Evolutionary conservation across 352 stramenopile genomes (phyloP).

Genomic region (Halophytophthora polymorphica): DNA sequence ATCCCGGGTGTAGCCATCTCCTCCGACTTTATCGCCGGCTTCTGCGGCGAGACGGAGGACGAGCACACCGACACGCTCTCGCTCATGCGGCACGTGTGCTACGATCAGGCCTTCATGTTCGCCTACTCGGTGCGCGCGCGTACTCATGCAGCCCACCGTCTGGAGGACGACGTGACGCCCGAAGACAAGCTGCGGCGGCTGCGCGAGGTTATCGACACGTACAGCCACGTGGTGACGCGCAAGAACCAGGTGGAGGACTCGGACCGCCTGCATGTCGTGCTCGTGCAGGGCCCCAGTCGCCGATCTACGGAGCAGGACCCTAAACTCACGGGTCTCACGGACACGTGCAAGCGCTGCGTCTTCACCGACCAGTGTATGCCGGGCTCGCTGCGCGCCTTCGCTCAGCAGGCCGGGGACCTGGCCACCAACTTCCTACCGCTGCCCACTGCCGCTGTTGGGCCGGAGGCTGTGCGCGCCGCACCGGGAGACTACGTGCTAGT

Average conservation of each 20-base stretch:
- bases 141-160: constrained; percentile 93
- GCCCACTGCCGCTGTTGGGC: constrained; percentile 13
- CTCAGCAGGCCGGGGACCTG: constrained; percentile 28
- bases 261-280: constrained; percentile 91
- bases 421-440: constrained; percentile 50
- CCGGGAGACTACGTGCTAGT: constrained; percentile 86
- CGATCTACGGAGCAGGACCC: constrained; percentile 67
- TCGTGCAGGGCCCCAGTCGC: constrained; percentile 93
- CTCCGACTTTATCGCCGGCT: constrained; percentile 98
- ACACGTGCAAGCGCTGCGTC: constrained; percentile 90
- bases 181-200: constrained; percentile 95
- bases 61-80: constrained; percentile 95
- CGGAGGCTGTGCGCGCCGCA: constrained; percentile 39
- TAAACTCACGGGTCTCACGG: constrained; percentile 83
- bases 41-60: constrained; percentile 98
- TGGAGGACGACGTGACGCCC: constrained; percentile 94
- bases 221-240: constrained; percentile 85
- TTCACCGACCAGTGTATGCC: constrained; percentile 65
- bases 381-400: constrained; percentile 44
- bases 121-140: constrained; percentile 95
- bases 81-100: constrained; percentile 82
- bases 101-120: constrained; percentile 99
- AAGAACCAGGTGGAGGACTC: constrained; percentile 92
- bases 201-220: constrained; percentile 95
- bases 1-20: constrained; percentile 86